A percentile compares a stretch with the other conserved stretches of the same genome.
Conservation (phyloP, 2,329 filamentous ascomycete genomes). For the Trichophaea hybrida region DNA sequence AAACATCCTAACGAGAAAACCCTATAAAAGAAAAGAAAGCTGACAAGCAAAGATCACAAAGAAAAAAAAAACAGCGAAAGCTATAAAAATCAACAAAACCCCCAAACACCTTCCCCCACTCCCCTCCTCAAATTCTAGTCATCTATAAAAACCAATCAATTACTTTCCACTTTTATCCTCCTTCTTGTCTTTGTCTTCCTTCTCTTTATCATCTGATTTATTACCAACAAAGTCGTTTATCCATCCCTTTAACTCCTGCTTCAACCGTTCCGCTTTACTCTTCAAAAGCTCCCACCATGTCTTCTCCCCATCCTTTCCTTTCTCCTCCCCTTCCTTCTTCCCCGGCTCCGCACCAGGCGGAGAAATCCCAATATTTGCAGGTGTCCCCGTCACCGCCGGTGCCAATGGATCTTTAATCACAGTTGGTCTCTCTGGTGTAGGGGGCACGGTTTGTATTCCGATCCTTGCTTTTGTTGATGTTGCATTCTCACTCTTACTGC, state of each 20-base stretch:
- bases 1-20: no score
- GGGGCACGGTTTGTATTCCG: conserved; percentile 1
- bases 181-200: not conserved
- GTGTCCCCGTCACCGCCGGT: not conserved
- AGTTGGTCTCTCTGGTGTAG: not conserved
- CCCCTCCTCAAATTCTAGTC: no score
- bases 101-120: no score
- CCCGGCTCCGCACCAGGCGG: not conserved
- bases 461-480: not conserved
- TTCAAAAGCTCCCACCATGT: conserved; percentile 25
- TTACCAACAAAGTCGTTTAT: conserved; percentile 23
- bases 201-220: conserved; percentile 3
- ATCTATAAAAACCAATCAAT: no score
- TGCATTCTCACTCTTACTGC: conserved; percentile 1
- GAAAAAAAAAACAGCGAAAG: no score
- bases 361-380: conserved; percentile 5
- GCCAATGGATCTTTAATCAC: not conserved
- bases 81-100: no score
- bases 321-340: conserved; percentile 9
- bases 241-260: conserved; percentile 24
- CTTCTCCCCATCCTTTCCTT: conserved; percentile 16
- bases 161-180: not conserved
- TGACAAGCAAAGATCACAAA: no score
- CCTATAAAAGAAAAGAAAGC: no score
- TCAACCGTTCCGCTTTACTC: conserved; percentile 23